Base-by-base conservation (phyloP, 2,329 filamentous ascomycete genomes). In the Calonectria hongkongensis region DNA sequence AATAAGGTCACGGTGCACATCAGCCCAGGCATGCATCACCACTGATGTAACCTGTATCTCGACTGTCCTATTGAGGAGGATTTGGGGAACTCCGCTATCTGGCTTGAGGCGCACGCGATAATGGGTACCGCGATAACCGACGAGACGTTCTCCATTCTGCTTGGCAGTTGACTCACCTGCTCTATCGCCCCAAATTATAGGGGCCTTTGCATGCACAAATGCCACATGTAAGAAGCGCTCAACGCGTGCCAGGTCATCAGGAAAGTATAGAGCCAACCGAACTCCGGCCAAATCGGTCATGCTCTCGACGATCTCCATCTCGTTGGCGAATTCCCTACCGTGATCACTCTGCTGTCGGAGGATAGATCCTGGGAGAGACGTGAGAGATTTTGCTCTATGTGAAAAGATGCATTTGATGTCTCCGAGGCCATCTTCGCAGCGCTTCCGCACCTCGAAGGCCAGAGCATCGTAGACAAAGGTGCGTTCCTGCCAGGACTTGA, bases 401-500 rank as follows among this genome's bases (percentile, higher is more conserved):
- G 54, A 58, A 27, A 58, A 41, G 33, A 58, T 58, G 54, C 54
- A 58, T 10, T 58, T 58, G 13, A 58, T 41, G 54, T 58, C 54
- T 10, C 54, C 12, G 33, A 58, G 54, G 13, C 33, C 54, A 36
- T 58, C 33, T 7, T 58, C 54, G 54, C 54, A 58, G n/a, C 54
- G 54, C 33, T 41, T 58, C 4, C 54, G 54, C 21, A 21, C 30
- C 33, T 58, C 54, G 5, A 58, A 7, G 4, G 54, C 54, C 54
- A 58, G 21, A 1, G 54, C 54, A 58, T 58, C 54, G 33, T 58
- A 58, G n/a, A 58, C 33, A 27, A 41, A 39, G n/a, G n/a, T 39
- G 16, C 54, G 54, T 15, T 58, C 54, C n/a, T 25, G 33, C 54
- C 54, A 58, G 28, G 54, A 41, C 33, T 58, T 33, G n/a, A 58